A percentile compares a stretch with the other conserved stretches of the same genome.
Evolutionary conservation across 495 filamentous ascomycete species (phyloP).

Genomic region (Penicillium arizonense): DNA sequence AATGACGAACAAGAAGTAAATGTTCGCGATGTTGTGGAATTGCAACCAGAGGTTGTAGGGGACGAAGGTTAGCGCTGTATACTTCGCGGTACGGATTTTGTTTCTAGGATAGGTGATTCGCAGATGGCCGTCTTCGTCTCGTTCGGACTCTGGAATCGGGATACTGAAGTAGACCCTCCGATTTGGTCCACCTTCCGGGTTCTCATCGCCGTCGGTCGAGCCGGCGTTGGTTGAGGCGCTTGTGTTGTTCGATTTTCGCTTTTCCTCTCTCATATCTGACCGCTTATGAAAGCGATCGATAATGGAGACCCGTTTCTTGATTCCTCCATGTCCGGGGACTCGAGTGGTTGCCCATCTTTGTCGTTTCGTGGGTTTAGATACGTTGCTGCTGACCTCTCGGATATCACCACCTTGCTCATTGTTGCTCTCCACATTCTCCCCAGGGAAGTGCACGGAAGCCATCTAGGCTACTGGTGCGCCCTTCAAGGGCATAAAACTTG

Average conservation of each 20-base stretch:
- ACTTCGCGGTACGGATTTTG: slow-evolving; percentile 97
- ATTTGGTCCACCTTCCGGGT: slow-evolving; percentile 24
- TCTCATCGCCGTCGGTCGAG: slow-evolving; percentile 40
- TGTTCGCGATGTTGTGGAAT: slow-evolving; percentile 98
- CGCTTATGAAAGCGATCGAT: slow-evolving; percentile 73
- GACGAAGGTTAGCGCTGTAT: slow-evolving; percentile 93
- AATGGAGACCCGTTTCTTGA: slow-evolving; percentile 80
- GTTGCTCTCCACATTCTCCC: slow-evolving; percentile 16
- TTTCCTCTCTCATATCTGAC: slow-evolving; percentile 57
- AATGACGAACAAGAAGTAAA: slow-evolving; percentile 96
- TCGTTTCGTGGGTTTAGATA: slow-evolving; percentile 62
- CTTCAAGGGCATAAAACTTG: slow-evolving; percentile 28
- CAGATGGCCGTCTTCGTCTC: slow-evolving; percentile 81
- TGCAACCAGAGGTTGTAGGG: slow-evolving; percentile 97
- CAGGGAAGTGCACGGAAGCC: slow-evolving; percentile 35
- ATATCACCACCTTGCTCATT: slow-evolving; percentile 22
- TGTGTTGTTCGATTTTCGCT: slow-evolving; percentile 55
- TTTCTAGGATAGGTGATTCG: slow-evolving; percentile 73
- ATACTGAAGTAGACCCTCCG: slow-evolving; percentile 80
- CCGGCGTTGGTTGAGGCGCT: slow-evolving; percentile 33
- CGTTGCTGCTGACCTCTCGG: slow-evolving; percentile 43
- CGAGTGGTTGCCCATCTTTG: slow-evolving; percentile 94
- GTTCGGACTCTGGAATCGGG: slow-evolving; percentile 71
- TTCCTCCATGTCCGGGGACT: slow-evolving; percentile 66
- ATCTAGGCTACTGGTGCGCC: slow-evolving; percentile 36